These are phyloP conservation scores for Leccinum subgranulosum DNA, from an alignment of 768 basidiomycete species.

Conservation along the genomic window DNA sequence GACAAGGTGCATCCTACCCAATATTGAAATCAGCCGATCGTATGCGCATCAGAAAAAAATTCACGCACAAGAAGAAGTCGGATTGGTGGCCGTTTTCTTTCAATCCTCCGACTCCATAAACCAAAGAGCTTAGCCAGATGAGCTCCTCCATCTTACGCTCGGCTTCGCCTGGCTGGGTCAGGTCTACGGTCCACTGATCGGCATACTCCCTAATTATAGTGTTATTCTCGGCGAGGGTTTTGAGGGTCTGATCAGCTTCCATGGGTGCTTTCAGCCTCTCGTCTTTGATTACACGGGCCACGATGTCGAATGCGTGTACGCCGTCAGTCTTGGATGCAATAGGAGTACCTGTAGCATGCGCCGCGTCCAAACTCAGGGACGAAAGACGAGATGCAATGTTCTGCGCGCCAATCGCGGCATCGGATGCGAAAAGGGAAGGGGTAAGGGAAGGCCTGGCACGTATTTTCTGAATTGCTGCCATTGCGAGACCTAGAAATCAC, in stretches of 20 bases:
- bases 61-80: constrained; percentile 50
- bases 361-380: constrained; percentile 6
- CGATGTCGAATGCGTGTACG: constrained; percentile 44
- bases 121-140: constrained; percentile 49
- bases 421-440: constrained; percentile 7
- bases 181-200: constrained; percentile 42
- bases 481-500: constrained; percentile 22
- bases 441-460: constrained; percentile 33
- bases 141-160: constrained; percentile 64
- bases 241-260: constrained; percentile 23
- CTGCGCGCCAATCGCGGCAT: background rate
- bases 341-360: background rate
- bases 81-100: constrained; percentile 42
- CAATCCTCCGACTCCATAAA: constrained; percentile 58
- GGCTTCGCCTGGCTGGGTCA: constrained; percentile 34
- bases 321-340: background rate
- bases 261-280: constrained; percentile 23
- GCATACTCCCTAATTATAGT: constrained; percentile 19
- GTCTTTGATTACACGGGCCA: constrained; percentile 52
- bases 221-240: background rate
- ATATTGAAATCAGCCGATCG: background rate
- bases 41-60: background rate
- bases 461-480: constrained; percentile 29
- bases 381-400: constrained; percentile 3
- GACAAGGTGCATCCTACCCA: constrained; percentile 27